A percentile compares a stretch with the other conserved stretches of the same genome.
phyloP scores from a whole-genome alignment of 768 basidiomycete species.

The Podaxis rugospora region DNA sequence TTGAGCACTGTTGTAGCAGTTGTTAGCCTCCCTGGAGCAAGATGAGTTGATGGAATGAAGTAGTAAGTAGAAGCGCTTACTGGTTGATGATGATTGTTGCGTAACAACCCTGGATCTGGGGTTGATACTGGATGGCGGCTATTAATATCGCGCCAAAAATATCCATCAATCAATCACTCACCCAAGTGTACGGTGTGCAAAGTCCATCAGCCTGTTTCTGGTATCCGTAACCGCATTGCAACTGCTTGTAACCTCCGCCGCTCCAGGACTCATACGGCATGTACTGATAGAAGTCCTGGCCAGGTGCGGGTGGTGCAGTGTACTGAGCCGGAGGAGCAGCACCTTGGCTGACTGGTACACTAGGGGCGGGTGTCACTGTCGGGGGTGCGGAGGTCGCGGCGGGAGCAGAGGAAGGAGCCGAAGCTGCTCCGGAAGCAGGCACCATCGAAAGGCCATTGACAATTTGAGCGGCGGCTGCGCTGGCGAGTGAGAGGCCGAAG shows the following conservation, averaged over 20 bases:
- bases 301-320: slow-evolving; percentile 29
- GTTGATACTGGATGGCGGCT: slow-evolving; percentile 27
- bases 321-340: slow-evolving; percentile 28
- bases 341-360: slow-evolving; percentile 19
- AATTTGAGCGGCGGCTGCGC: slow-evolving; percentile 54
- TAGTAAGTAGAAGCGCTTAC: slow-evolving; percentile 16
- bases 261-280: slow-evolving; percentile 62
- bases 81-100: slow-evolving; percentile 58
- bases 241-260: slow-evolving; percentile 58
- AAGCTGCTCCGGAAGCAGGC: slow-evolving; percentile 20
- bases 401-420: slow-evolving; percentile 18
- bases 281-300: slow-evolving; percentile 35
- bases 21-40: slow-evolving; percentile 14
- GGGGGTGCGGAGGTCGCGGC: slow-evolving; percentile 15
- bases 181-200: slow-evolving; percentile 57
- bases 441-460: slow-evolving; percentile 43
- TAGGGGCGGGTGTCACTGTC: slow-evolving; percentile 16
- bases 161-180: slow-evolving; percentile 24
- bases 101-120: slow-evolving; percentile 49
- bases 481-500: slow-evolving; percentile 53
- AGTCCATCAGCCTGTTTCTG: slow-evolving; percentile 49
- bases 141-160: slow-evolving; percentile 4
- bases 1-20: slow-evolving; percentile 14
- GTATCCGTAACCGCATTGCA: slow-evolving; percentile 72
- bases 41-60: slow-evolving; percentile 2